A percentile compares a stretch with the other conserved stretches of the same genome.
phyloP scores from a whole-genome alignment of 176 grass and related monocot species.

The Musa acuminata region DNA sequence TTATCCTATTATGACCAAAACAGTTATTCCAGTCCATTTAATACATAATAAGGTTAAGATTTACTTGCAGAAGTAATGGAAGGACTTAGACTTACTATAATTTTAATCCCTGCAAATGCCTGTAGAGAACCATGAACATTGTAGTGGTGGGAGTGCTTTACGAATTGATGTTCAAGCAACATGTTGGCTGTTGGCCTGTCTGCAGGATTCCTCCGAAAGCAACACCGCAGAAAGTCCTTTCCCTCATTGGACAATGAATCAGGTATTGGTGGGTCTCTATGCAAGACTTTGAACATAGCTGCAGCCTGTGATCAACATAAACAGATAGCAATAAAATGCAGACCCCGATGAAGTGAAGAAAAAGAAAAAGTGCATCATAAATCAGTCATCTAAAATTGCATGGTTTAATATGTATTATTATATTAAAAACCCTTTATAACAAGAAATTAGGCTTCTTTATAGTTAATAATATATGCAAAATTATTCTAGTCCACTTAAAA shows the following conservation, averaged over 20 bases:
- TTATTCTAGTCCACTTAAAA: no score
- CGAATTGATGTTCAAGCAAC: conserved; percentile 61
- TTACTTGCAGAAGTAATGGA: background rate
- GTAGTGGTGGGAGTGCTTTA: conserved; percentile 37
- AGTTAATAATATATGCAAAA: no score
- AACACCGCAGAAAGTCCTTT: conserved; percentile 68
- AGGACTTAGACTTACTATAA: conserved; percentile 37
- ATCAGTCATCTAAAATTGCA: no score
- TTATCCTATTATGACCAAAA: background rate
- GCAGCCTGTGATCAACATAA: conserved; percentile 33
- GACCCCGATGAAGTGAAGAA: background rate
- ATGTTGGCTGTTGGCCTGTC: conserved; percentile 54
- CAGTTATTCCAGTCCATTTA: background rate
- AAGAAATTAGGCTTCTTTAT: no score
- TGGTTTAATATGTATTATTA: no score
- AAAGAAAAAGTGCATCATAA: background rate
- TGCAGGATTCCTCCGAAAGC: conserved; percentile 72
- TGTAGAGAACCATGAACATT: conserved; percentile 39
- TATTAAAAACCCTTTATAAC: no score
- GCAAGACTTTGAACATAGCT: conserved; percentile 86
- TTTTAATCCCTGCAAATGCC: conserved; percentile 39
- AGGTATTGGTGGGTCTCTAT: conserved; percentile 49
- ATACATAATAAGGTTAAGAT: background rate
- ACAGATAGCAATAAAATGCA: background rate
- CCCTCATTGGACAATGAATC: conserved; percentile 61